Percentiles rank a stretch among this genome's conserved stretches.
phyloP scores from a whole-genome alignment of 2,329 filamentous ascomycete species.

The Colletotrichum paranaense region DNA sequence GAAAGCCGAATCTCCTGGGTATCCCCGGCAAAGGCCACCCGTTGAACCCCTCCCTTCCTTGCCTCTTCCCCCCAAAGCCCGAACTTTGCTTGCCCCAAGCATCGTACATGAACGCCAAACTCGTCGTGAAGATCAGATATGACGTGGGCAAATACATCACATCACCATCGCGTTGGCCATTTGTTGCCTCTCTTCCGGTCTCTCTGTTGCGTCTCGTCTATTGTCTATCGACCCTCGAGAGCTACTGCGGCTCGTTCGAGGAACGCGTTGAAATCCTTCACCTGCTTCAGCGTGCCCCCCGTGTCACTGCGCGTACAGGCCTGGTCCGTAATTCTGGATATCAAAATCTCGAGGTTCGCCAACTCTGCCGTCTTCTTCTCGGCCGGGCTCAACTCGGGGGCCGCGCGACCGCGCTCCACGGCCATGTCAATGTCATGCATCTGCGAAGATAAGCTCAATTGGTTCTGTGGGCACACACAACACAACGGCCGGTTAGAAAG shows the following conservation, averaged over 20 bases:
- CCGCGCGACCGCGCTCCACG: conserved; percentile 61
- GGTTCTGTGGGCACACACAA: conserved; percentile 46
- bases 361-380: conserved; percentile 62
- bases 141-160: background rate
- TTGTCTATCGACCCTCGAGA: conserved; percentile 53
- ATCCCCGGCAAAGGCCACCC: conserved; percentile 20
- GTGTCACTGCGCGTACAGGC: conserved; percentile 60
- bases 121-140: background rate
- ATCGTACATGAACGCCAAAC: conserved; percentile 1
- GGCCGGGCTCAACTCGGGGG: conserved; percentile 56
- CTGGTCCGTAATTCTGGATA: conserved; percentile 66
- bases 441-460: conserved; percentile 65
- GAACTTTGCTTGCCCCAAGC: background rate
- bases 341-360: conserved; percentile 66
- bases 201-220: background rate
- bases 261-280: conserved; percentile 72
- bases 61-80: background rate
- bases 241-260: conserved; percentile 69
- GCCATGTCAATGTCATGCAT: conserved; percentile 74
- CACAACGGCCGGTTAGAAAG: conserved; percentile 13
- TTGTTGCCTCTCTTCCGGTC: background rate
- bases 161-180: background rate
- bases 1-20: conserved; percentile 26
- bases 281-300: conserved; percentile 65
- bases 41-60: background rate